Conservation (phyloP, 2,329 filamentous ascomycete species). For the Pochonia chlamydosporia region DNA sequence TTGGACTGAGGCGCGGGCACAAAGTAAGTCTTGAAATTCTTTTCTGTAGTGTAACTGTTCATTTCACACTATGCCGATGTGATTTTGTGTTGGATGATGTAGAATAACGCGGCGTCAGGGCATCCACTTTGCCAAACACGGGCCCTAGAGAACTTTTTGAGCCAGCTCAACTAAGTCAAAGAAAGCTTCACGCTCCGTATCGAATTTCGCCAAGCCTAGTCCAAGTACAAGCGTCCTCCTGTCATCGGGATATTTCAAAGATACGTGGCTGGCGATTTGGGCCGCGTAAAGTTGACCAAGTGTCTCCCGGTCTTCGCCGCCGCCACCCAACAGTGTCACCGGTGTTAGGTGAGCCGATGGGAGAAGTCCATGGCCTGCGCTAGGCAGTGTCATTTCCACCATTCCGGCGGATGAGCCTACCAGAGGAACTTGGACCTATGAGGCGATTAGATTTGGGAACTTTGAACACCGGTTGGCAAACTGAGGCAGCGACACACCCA, state of each 20-base stretch:
- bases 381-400: slow-evolving; percentile 54
- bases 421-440: slow-evolving; percentile 71
- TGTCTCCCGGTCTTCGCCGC: slow-evolving; percentile 71
- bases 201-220: slow-evolving; percentile 48
- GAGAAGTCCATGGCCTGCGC: slow-evolving; percentile 45
- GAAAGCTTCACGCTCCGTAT: slow-evolving; percentile 49
- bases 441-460: slow-evolving; percentile 3
- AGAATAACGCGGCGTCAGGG: neutral
- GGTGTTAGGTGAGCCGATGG: slow-evolving; percentile 80
- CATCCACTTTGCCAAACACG: neutral
- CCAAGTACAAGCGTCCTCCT: slow-evolving; percentile 56
- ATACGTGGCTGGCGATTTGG: slow-evolving; percentile 78
- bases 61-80: neutral
- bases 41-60: neutral
- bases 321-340: slow-evolving; percentile 79
- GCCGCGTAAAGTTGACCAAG: slow-evolving; percentile 84
- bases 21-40: neutral
- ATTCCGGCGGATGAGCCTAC: slow-evolving; percentile 58
- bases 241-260: slow-evolving; percentile 62
- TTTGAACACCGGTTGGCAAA: neutral
- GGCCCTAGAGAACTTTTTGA: slow-evolving; percentile 44
- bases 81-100: neutral
- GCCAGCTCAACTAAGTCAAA: slow-evolving; percentile 61
- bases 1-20: neutral
- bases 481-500: slow-evolving; percentile 79